Evolutionary conservation across 2,329 filamentous ascomycete species (phyloP), one percentile per base, ranked within the genome.

Genomic region (Diaporthe sp.): DNA sequence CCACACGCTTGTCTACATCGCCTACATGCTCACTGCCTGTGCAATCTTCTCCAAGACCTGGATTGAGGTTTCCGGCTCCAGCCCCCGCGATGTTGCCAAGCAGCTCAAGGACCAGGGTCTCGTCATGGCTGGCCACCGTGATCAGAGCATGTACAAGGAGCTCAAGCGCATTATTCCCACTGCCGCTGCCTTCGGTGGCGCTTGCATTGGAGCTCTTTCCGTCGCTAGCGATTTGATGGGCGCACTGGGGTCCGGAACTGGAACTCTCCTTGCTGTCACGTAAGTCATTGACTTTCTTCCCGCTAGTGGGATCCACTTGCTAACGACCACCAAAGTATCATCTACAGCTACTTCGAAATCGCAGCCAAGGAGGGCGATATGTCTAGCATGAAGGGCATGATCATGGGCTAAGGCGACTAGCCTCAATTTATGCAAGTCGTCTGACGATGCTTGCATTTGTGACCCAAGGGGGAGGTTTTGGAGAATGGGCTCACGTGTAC

Each of bases 141-240:
- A 99, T 86, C 96, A 98, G 91, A 97, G 94, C 90, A 99, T 99
- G 97, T 99, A 99, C 92, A 98, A 98, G 91, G 97, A 99, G 88
- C 92, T 99, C 79, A 99, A 99, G 94, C 94, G 97, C 83, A 97
- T 99, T 82, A 99, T 99, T 79, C 97, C 97, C 78, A 98, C 97
- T 77, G 97, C 97, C 77, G 97, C 97, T 79, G 97, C 97, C 81
- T 99, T 99, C 80, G 97, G 97, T 86, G 97, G 97, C 90, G 97
- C 97, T 80, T 98, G 96, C 90, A 99, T 99, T 89, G 97, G 97
- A 89, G 96, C 94, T 80, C 92, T 99, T 79, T 98, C 96, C 71
- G 96, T 99, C 82, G 93, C 94, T 82, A 98, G 95, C 85, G 97
- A 99, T 87, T 93, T 99, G 78, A 92, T 98, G 86, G 97, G 97